These are phyloP conservation scores for Alopecurus myosuroides DNA, from an alignment of 176 grass and related monocot genomes.

Conservation along the genomic window DNA sequence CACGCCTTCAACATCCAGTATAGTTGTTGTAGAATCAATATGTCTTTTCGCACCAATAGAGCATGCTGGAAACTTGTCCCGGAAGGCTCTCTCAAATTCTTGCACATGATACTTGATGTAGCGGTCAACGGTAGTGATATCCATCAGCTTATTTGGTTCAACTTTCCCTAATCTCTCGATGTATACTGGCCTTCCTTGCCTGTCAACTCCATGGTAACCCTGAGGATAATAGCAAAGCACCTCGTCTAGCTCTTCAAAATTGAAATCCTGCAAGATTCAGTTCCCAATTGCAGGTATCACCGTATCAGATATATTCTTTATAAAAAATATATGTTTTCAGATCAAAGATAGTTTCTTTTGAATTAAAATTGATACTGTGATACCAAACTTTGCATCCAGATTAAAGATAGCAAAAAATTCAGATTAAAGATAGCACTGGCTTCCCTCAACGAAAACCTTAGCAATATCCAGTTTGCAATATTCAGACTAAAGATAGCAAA, in stretches of 20 bases:
- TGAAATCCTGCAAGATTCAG: conserved; percentile 57
- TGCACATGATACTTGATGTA: conserved; percentile 91
- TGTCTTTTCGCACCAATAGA: conserved; percentile 71
- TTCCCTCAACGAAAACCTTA: too few species aligned
- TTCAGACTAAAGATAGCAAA: too few species aligned
- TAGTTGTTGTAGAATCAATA: conserved; percentile 77
- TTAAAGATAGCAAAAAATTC: too few species aligned
- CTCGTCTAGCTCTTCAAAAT: conserved; percentile 74
- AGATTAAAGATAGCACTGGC: too few species aligned
- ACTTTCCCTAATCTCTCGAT: conserved; percentile 81
- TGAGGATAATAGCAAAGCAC: conserved; percentile 76
- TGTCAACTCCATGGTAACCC: conserved; percentile 86
- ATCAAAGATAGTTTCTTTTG: neutral
- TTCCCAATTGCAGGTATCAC: neutral
- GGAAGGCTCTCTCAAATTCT: conserved; percentile 82
- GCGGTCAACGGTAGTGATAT: conserved; percentile 75
- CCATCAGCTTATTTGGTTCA: conserved; percentile 71
- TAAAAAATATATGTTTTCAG: neutral
- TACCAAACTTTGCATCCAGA: too few species aligned
- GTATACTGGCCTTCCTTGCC: conserved; percentile 79
- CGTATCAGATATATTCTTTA: neutral
- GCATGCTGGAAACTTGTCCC: conserved; percentile 68
- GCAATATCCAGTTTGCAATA: too few species aligned
- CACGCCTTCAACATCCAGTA: conserved; percentile 84
- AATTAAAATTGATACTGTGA: neutral